Conservation (phyloP, 129 eudicot genomes). For the Apium graveolens region DNA sequence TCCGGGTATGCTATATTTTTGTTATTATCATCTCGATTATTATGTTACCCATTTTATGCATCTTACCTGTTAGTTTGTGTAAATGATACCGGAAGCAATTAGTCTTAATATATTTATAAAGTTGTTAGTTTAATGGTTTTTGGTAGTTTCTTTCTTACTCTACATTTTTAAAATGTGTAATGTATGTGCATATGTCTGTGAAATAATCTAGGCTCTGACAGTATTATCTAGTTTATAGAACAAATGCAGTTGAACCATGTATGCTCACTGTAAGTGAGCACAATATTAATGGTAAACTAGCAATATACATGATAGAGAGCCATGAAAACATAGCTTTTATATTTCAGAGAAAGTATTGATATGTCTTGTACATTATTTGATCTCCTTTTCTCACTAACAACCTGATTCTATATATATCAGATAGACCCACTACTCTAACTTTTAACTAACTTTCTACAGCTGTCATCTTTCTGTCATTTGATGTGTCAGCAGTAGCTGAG, state of each 20-base stretch:
- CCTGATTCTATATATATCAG: too few relatives aligned
- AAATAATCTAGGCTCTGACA: neutral
- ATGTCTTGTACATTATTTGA: too few relatives aligned
- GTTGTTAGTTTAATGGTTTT: neutral
- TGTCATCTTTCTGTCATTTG: too few relatives aligned
- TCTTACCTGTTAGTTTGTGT: neutral
- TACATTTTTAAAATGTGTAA: neutral
- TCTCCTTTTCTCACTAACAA: too few relatives aligned
- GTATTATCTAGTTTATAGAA: neutral
- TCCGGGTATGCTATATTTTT: slow-evolving; percentile 50
- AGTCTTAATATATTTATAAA: neutral
- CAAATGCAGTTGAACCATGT: neutral
- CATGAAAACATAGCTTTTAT: too few relatives aligned
- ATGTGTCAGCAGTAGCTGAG: too few relatives aligned
- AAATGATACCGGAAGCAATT: neutral
- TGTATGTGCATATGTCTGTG: neutral
- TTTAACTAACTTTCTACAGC: too few relatives aligned
- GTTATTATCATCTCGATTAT: neutral
- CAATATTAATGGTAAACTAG: too few relatives aligned
- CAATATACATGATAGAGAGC: too few relatives aligned
- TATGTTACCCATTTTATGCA: neutral
- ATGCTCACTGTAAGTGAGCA: too few relatives aligned
- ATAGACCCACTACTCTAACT: too few relatives aligned
- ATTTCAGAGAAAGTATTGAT: too few relatives aligned
- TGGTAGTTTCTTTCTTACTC: neutral